Evolutionary conservation across 352 stramenopile species (phyloP).

Genomic region (Pythium sp.): DNA sequence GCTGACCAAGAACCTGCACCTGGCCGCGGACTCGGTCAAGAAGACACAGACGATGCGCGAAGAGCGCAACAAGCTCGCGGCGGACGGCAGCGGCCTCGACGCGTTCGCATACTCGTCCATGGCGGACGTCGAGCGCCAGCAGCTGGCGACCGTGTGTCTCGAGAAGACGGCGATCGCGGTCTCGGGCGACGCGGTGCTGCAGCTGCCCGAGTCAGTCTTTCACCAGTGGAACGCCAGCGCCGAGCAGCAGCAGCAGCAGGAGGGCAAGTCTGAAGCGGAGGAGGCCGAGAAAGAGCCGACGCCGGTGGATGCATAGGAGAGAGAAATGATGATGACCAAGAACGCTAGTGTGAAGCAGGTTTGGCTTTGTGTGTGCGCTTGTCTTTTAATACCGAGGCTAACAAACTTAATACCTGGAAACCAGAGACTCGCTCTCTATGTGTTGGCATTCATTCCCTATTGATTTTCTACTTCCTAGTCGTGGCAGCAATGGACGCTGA

Average conservation of each 20-base stretch:
- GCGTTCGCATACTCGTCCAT: slow-evolving; percentile 63
- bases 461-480: background rate
- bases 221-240: slow-evolving; percentile 46
- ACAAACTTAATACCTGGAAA: background rate
- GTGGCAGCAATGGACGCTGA: background rate
- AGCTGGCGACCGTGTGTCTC: slow-evolving; percentile 63
- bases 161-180: slow-evolving; percentile 69
- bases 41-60: slow-evolving; percentile 66
- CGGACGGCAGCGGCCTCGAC: slow-evolving; percentile 21
- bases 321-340: background rate
- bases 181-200: slow-evolving; percentile 67
- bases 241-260: slow-evolving; percentile 10
- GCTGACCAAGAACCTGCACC: slow-evolving; percentile 64
- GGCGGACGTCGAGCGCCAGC: slow-evolving; percentile 58
- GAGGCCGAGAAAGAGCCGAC: slow-evolving; percentile 14
- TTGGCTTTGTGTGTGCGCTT: background rate
- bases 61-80: slow-evolving; percentile 21
- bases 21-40: slow-evolving; percentile 41
- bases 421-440: background rate
- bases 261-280: slow-evolving; percentile 1
- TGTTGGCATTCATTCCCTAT: background rate
- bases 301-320: slow-evolving; percentile 1
- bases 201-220: slow-evolving; percentile 67
- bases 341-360: background rate
- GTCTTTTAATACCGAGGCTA: background rate